phyloP scores from a whole-genome alignment of 768 basidiomycete species.

The Tremella fuciformis region DNA sequence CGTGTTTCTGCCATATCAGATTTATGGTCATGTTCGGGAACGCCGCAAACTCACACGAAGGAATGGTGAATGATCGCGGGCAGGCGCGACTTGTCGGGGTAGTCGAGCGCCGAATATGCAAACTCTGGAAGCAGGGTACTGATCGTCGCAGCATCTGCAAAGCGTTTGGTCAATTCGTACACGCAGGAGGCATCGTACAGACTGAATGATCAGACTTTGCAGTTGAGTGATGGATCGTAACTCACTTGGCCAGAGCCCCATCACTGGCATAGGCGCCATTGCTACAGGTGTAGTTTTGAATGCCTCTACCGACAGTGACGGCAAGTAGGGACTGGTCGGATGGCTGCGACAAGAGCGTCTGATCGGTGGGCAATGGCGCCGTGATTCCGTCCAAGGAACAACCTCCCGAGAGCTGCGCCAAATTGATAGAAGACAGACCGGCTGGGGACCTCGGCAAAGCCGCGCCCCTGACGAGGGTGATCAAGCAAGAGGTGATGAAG shows the following conservation, averaged over 20 bases:
- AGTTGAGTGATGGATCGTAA: conserved; percentile 11
- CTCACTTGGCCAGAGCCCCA: conserved; percentile 42
- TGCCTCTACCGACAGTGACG: conserved; percentile 41
- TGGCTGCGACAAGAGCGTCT: conserved; percentile 25
- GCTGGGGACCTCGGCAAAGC: background rate
- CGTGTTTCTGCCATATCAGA: conserved; percentile 7
- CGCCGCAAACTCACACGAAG: conserved; percentile 30
- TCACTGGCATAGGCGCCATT: conserved; percentile 31
- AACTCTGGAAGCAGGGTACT: conserved; percentile 55
- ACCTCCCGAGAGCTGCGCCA: background rate
- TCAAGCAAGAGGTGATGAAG: no score
- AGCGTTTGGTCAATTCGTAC: conserved; percentile 52
- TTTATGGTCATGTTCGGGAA: background rate
- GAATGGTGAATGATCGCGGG: conserved; percentile 30
- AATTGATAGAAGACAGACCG: background rate
- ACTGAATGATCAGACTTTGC: conserved; percentile 53
- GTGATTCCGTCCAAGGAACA: conserved; percentile 13
- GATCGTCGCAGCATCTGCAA: conserved; percentile 15
- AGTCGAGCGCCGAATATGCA: conserved; percentile 58
- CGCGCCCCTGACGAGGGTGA: background rate
- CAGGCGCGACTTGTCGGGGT: conserved; percentile 19
- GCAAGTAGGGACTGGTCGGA: conserved; percentile 17
- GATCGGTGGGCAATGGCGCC: conserved; percentile 19
- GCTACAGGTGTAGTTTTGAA: conserved; percentile 53
- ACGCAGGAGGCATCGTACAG: conserved; percentile 63